Evolutionary conservation across 2,329 filamentous ascomycete genomes (phyloP).

Genomic region (Ophiostoma quercus): DNA sequence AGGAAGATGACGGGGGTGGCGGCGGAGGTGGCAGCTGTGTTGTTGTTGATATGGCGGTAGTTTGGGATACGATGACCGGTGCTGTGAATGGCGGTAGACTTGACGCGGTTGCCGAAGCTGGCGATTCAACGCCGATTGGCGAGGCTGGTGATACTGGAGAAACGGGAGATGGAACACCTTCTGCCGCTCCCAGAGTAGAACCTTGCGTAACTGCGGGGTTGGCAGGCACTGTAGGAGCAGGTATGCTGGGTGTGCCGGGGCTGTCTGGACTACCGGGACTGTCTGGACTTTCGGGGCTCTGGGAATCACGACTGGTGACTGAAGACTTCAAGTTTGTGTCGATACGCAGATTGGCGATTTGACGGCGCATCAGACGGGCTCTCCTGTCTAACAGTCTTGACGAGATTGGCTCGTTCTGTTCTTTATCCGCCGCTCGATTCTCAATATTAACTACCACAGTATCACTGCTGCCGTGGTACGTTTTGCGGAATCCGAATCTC

Average conservation of each 20-base stretch:
- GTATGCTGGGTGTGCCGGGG: background rate
- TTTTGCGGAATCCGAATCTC: background rate
- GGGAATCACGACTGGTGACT: background rate
- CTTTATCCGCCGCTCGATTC: background rate
- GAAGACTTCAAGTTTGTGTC: background rate
- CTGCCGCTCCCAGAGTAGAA: background rate
- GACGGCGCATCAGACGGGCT: background rate
- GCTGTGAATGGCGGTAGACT: background rate
- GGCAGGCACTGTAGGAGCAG: background rate
- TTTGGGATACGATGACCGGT: background rate
- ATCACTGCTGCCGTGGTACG: background rate
- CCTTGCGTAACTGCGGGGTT: background rate
- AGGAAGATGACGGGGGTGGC: background rate
- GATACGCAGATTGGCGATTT: background rate
- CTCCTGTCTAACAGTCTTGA: background rate
- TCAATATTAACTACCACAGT: background rate
- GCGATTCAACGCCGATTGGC: background rate
- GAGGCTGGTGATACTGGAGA: background rate
- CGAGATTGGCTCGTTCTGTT: background rate
- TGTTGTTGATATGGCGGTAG: background rate
- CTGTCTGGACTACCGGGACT: background rate
- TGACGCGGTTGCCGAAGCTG: background rate
- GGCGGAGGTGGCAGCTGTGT: background rate
- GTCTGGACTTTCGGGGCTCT: background rate
- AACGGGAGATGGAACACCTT: background rate